Evolutionary conservation across 2,329 filamentous ascomycete species (phyloP).

Genomic region (Colletotrichum acutatum): DNA sequence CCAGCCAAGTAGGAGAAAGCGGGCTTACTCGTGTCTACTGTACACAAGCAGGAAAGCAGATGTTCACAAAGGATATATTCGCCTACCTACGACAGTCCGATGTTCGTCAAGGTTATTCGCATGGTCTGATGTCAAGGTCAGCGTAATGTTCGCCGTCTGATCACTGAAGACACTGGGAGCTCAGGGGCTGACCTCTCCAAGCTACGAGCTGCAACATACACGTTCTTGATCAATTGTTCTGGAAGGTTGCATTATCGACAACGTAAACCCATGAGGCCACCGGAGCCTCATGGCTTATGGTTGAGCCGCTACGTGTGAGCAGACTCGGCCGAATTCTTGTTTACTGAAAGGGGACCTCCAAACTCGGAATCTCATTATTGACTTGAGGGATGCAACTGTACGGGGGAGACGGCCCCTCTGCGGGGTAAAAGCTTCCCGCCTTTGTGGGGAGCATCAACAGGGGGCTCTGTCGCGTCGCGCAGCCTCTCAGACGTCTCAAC

Average conservation of each 20-base stretch:
- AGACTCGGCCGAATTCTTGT: neutral
- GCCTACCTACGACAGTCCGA: neutral
- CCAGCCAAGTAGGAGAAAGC: neutral
- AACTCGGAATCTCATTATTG: slow-evolving; percentile 1
- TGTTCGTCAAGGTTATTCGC: neutral
- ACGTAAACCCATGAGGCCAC: neutral
- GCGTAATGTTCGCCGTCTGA: neutral
- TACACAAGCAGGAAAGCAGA: no score
- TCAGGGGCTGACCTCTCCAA: neutral
- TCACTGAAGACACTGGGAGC: neutral
- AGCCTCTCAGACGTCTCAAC: neutral
- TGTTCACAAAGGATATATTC: neutral
- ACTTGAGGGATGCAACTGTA: slow-evolving; percentile 5
- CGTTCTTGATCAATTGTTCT: neutral
- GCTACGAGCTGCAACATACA: neutral
- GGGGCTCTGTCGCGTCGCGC: slow-evolving; percentile 2
- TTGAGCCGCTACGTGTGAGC: neutral
- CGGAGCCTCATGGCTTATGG: neutral
- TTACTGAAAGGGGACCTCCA: slow-evolving; percentile 12
- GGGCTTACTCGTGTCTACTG: neutral
- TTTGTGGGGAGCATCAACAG: slow-evolving; percentile 27
- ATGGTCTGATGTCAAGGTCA: neutral
- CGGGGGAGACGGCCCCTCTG: slow-evolving; percentile 31
- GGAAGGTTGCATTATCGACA: neutral
- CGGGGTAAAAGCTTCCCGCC: slow-evolving; percentile 29